A percentile compares a stretch with the other conserved stretches of the same genome.
phyloP scores from a whole-genome alignment of 495 filamentous ascomycete species.

The Evansstolkia leycettana region DNA sequence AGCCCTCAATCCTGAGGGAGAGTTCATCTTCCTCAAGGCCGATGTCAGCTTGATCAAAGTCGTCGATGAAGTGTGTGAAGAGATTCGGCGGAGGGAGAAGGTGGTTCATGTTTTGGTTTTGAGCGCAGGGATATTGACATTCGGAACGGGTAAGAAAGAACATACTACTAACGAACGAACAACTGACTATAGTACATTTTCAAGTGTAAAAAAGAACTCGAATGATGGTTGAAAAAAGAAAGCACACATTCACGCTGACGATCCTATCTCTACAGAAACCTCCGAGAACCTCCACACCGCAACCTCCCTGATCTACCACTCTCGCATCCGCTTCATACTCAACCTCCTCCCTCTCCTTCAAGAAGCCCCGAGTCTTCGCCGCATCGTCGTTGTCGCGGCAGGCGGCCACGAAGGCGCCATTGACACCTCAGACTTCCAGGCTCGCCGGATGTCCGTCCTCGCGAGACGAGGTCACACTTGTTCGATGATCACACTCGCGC shows the following conservation, averaged over 20 bases:
- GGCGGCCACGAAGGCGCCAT: slow-evolving; percentile 44
- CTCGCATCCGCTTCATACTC: slow-evolving; percentile 47
- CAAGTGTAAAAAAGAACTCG: background rate
- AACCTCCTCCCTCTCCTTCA: slow-evolving; percentile 54
- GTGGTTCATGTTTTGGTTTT: slow-evolving; percentile 50
- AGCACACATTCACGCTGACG: background rate
- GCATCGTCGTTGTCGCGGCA: slow-evolving; percentile 42
- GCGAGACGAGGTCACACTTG: slow-evolving; percentile 25
- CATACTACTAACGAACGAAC: too few relatives aligned
- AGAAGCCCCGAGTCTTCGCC: slow-evolving; percentile 30
- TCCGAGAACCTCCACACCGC: slow-evolving; percentile 43
- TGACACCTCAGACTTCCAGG: slow-evolving; percentile 32
- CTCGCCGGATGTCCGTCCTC: slow-evolving; percentile 10
- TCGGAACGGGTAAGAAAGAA: slow-evolving; percentile 9
- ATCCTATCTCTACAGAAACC: slow-evolving; percentile 33
- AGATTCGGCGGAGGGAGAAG: slow-evolving; percentile 41
- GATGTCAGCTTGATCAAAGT: slow-evolving; percentile 45
- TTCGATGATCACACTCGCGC: slow-evolving; percentile 37
- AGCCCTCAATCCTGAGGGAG: slow-evolving; percentile 11
- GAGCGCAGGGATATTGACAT: slow-evolving; percentile 8
- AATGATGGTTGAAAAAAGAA: background rate
- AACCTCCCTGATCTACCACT: slow-evolving; percentile 45
- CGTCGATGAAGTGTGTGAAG: slow-evolving; percentile 46
- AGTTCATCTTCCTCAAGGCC: slow-evolving; percentile 42
- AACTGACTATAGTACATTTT: slow-evolving; percentile 1